phyloP scores from a whole-genome alignment of 23 red algal species.

The Gracilaria vermiculophylla region DNA sequence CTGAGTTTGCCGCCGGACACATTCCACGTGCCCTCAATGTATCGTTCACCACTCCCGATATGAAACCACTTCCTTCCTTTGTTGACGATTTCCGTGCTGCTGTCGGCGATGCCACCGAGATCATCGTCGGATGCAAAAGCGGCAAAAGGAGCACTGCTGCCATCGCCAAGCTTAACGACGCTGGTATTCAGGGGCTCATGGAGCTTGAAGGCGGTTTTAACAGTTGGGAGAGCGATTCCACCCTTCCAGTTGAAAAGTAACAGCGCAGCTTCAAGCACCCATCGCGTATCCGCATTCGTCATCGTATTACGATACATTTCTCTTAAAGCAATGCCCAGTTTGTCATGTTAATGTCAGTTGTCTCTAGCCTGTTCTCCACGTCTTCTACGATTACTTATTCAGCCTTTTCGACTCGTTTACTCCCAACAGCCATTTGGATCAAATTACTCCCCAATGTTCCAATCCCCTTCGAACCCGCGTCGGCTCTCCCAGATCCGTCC shows the following conservation, averaged over 20 bases:
- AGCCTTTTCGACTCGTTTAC: background rate
- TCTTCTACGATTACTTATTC: background rate
- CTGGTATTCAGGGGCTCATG: background rate
- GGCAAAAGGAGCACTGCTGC: slow-evolving; percentile 21
- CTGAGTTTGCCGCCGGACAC: slow-evolving; percentile 9
- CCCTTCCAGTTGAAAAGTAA: slow-evolving; percentile 25
- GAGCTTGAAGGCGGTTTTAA: slow-evolving; percentile 25
- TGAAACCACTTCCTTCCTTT: slow-evolving; percentile 15
- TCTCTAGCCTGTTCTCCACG: background rate
- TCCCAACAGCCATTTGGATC: background rate
- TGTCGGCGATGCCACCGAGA: background rate
- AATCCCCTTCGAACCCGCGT: background rate
- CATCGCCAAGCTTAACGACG: background rate
- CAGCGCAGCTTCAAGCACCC: no score
- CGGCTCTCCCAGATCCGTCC: background rate
- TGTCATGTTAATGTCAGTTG: slow-evolving; percentile 23
- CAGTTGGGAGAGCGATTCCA: background rate
- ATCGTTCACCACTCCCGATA: slow-evolving; percentile 5
- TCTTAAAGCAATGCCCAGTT: background rate
- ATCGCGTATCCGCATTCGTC: no score
- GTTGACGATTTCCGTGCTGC: slow-evolving; percentile 16
- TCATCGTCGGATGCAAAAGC: slow-evolving; percentile 36
- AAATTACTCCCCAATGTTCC: slow-evolving; percentile 2
- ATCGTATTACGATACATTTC: background rate
- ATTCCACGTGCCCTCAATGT: slow-evolving; percentile 9